Evolutionary conservation across 768 basidiomycete species (phyloP).

Genomic region (Trametopsis cervina): DNA sequence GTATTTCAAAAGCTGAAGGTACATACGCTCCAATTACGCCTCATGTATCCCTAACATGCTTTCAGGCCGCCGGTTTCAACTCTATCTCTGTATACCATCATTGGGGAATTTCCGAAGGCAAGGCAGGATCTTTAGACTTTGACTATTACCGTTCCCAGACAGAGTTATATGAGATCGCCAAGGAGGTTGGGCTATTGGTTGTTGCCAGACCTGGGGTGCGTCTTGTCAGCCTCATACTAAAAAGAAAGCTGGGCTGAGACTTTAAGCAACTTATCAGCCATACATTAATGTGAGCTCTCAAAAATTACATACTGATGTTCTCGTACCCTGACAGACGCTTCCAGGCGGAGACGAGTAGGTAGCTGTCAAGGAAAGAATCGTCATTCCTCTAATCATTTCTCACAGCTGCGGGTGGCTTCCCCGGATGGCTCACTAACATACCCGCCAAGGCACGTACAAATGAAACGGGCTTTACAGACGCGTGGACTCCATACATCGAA

Average conservation of each 20-base stretch:
- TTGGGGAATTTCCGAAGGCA: conserved; percentile 17
- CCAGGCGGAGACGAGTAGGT: conserved; percentile 19
- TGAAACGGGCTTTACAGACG: conserved; percentile 16
- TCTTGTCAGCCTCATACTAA: not conserved
- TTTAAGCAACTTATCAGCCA: conserved; percentile 10
- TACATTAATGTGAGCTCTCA: conserved; percentile 18
- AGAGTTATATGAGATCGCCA: conserved; percentile 17
- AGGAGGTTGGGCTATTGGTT: conserved; percentile 20
- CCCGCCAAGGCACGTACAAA: conserved; percentile 17
- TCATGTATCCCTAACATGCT: not conserved
- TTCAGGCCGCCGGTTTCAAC: conserved; percentile 20
- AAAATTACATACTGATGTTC: not conserved
- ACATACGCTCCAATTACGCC: not conserved
- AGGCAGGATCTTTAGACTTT: conserved; percentile 14
- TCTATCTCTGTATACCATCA: conserved; percentile 17
- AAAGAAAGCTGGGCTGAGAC: not conserved
- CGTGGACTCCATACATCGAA: conserved; percentile 18
- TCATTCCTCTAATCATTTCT: no score
- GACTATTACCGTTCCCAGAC: conserved; percentile 14
- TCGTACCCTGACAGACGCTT: no score
- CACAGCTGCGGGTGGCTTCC: conserved; percentile 18
- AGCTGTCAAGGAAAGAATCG: no score
- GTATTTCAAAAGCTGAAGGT: conserved; percentile 22
- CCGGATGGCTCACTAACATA: conserved; percentile 20
- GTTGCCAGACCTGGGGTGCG: conserved; percentile 17